Evolutionary conservation across 257 asterid genomes (phyloP).

Genomic region (Solanum appendiculatum): DNA sequence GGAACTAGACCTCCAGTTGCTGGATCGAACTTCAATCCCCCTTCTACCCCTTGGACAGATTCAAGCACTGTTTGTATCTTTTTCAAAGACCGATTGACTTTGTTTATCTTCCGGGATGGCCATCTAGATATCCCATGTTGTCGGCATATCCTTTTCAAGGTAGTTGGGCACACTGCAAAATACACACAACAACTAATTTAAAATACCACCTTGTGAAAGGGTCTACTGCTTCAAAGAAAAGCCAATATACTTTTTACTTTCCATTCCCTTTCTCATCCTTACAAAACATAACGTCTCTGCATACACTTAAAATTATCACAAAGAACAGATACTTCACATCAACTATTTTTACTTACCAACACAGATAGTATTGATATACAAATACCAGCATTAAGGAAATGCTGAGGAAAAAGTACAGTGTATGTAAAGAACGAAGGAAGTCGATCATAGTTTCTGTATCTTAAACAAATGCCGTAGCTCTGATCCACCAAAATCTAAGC

Average conservation of each 20-base stretch:
- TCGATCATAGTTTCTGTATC: background rate
- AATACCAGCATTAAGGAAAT: background rate
- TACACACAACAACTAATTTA: background rate
- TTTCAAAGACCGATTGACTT: slow-evolving; percentile 74
- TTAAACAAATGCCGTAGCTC: background rate
- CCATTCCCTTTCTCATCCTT: background rate
- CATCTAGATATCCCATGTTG: slow-evolving; percentile 83
- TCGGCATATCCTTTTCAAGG: slow-evolving; percentile 91
- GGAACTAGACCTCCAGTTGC: slow-evolving; percentile 39
- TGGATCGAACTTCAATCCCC: slow-evolving; percentile 63
- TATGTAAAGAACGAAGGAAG: background rate
- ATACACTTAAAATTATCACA: background rate
- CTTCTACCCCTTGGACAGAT: slow-evolving; percentile 84
- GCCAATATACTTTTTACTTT: background rate
- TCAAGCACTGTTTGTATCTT: slow-evolving; percentile 68
- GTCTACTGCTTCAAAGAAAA: background rate
- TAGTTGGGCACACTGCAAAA: slow-evolving; percentile 80
- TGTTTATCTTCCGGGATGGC: slow-evolving; percentile 91
- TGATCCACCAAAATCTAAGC: background rate
- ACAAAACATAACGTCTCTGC: background rate
- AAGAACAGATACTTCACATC: background rate
- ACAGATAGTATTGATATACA: background rate
- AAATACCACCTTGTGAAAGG: background rate
- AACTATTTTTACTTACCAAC: background rate
- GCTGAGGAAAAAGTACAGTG: background rate